Conservation (phyloP, 331 rosid genomes). For the Dryas integrifolia region DNA sequence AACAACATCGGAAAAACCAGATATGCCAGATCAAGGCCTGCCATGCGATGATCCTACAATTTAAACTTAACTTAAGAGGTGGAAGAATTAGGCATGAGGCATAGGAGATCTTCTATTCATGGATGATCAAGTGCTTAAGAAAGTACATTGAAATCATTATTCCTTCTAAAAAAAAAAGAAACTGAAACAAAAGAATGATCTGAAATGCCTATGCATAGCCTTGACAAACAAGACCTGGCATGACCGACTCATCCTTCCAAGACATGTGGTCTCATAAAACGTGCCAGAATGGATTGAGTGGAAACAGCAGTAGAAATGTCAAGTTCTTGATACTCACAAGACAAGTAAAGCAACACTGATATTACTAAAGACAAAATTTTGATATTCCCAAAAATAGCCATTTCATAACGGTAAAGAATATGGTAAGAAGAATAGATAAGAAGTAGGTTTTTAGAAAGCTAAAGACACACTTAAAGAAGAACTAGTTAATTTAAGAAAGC, state of each 20-base stretch:
- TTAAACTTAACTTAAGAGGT: neutral
- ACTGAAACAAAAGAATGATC: neutral
- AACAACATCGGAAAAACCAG: neutral
- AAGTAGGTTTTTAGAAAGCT: neutral
- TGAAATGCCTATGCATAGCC: neutral
- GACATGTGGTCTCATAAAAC: neutral
- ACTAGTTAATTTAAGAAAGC: conserved; percentile 19
- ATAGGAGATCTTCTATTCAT: neutral
- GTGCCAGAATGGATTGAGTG: neutral
- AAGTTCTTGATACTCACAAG: neutral
- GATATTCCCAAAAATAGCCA: neutral
- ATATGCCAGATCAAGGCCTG: neutral
- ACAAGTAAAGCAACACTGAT: neutral
- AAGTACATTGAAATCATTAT: neutral
- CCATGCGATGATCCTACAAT: neutral
- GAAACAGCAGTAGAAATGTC: neutral
- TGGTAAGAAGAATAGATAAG: neutral
- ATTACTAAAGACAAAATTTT: neutral
- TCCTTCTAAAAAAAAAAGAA: neutral
- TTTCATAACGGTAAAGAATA: conserved; percentile 1
- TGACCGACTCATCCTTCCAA: neutral
- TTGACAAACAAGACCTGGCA: neutral
- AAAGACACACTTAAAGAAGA: neutral
- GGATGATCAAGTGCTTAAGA: neutral
- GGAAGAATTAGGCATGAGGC: neutral